Percentiles rank a stretch among this genome's conserved stretches.
Evolutionary conservation across 2,329 filamentous ascomycete species (phyloP).

Genomic region (Tolypocladium endophyticum): DNA sequence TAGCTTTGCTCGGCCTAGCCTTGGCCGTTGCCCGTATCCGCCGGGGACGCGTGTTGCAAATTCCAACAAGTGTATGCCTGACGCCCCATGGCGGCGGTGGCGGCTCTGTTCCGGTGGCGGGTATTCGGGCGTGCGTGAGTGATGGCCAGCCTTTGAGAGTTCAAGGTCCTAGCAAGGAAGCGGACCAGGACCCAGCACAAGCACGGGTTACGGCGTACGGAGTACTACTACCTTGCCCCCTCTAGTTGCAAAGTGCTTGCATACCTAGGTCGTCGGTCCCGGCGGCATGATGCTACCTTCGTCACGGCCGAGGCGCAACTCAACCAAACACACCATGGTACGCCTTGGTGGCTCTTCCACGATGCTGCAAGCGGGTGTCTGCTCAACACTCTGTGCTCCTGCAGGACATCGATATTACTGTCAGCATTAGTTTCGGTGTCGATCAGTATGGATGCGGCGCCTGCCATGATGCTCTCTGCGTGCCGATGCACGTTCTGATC

Average conservation of each 20-base stretch:
- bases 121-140: background rate
- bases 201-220: background rate
- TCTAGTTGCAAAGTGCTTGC: background rate
- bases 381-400: background rate
- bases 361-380: background rate
- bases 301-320: background rate
- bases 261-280: background rate
- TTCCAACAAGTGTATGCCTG: background rate
- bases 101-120: background rate
- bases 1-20: background rate
- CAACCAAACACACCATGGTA: background rate
- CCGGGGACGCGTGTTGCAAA: background rate
- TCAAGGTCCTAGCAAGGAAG: background rate
- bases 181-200: background rate
- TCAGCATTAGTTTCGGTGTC: background rate
- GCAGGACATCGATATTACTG: background rate
- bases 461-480: background rate
- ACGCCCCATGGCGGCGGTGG: background rate
- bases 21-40: background rate
- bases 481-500: background rate
- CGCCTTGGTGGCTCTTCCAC: background rate
- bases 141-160: background rate
- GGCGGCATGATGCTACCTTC: background rate
- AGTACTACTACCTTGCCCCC: background rate
- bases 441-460: background rate